Evolutionary conservation across 768 basidiomycete genomes (phyloP), one percentile per base, ranked within the genome.

Genomic region (Boletus bicolor): DNA sequence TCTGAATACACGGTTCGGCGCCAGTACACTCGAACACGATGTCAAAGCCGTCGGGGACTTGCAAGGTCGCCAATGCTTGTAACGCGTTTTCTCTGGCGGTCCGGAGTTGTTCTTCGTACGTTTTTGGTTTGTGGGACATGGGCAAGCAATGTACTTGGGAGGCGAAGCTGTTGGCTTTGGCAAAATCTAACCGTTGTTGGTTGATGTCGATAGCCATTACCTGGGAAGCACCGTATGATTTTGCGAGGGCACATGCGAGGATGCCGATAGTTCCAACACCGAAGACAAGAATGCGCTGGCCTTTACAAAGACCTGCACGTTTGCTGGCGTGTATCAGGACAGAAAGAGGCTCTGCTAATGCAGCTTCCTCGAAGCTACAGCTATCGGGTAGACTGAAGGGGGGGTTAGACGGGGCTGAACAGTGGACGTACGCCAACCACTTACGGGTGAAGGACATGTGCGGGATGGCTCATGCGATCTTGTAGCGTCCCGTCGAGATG

Each of bases 11-110:
- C 36, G 84, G 79, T 71, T 96, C 93, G 2, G 92, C 93, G 58
- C 95, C 95, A 12, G 93, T 94, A 73, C 95, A 98, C 72, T 98
- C 95, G 66, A 95, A 91, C 47, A 98, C 87, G 66, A 91, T 78
- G 70, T 97, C 93, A 73, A 93, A 96, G 32, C 96, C 96, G 28
- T 91, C 86, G 24, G 77, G 76, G 56, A 79, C 73, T 56, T 72
- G 75, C 66, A 91, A 89, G 51, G 77, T 70, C 47, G 74, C 65
- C 54, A 92, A 76, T 7, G 82, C 79, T 8, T 70, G 65, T 41
- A 75, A 70, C 8, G 82, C 76, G 60, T 72, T 80, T 55, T 85
- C 83, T 69, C 82, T 83, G n/a, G 85, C 84, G 7, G 75, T 76
- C 48, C 77, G 77, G 49, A 83, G 81, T 66, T 76, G 79, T 58